These are phyloP conservation scores for Oemleria cerasiformis DNA, from an alignment of 306 rosid species.

Conservation along the genomic window DNA sequence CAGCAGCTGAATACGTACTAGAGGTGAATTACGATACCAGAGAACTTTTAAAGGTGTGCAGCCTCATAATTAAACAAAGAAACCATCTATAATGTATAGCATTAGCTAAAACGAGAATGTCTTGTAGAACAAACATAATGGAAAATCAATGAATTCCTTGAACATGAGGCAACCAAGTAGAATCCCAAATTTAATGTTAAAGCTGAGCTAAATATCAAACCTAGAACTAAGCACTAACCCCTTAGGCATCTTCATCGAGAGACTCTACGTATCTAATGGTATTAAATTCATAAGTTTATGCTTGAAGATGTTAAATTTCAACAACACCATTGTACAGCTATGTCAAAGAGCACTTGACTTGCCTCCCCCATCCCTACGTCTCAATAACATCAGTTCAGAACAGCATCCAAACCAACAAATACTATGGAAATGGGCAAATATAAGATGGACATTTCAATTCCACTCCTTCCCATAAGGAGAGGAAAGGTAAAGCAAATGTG, in stretches of 20 bases:
- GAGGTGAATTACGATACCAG: background rate
- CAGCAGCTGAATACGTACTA: background rate
- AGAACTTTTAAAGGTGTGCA: background rate
- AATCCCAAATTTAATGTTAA: background rate
- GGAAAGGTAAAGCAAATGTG: background rate
- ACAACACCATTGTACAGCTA: background rate
- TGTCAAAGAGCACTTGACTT: background rate
- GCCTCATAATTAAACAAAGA: background rate
- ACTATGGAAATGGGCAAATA: background rate
- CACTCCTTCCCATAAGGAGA: background rate
- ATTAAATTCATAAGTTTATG: background rate
- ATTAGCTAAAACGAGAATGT: background rate
- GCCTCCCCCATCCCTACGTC: background rate
- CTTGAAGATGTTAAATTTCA: background rate
- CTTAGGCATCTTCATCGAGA: background rate
- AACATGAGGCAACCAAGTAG: background rate
- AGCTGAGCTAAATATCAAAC: background rate
- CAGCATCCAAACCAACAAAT: background rate
- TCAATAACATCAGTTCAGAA: background rate
- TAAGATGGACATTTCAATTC: background rate
- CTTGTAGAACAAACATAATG: background rate
- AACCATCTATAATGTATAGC: background rate
- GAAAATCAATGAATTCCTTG: background rate
- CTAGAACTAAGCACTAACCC: background rate
- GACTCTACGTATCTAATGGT: background rate